These are phyloP conservation scores for Hibiscus tridactylites DNA, from an alignment of 345 rosid genomes.

Conservation along the genomic window DNA sequence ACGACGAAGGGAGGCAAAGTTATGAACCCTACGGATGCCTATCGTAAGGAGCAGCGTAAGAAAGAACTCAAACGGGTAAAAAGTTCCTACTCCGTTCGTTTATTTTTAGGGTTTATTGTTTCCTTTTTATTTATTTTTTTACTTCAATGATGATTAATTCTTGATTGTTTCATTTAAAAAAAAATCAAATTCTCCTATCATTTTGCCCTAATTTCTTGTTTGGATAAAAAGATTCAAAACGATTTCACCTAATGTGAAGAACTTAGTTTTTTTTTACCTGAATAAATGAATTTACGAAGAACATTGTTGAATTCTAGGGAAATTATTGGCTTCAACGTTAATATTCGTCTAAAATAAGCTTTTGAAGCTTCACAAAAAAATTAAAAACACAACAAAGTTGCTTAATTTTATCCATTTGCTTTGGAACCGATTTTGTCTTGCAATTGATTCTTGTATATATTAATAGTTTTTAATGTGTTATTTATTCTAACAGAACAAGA, in stretches of 20 bases:
- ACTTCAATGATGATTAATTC: not conserved
- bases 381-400: not conserved
- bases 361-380: not conserved
- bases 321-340: not conserved
- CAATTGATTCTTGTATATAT: not conserved
- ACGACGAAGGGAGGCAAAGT: constrained; percentile 96
- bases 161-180: not conserved
- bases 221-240: not conserved
- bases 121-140: not conserved
- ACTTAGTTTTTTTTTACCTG: not conserved
- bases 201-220: constrained; percentile 4
- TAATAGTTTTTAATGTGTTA: not conserved
- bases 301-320: not conserved
- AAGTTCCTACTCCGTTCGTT: not conserved
- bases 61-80: constrained; percentile 77
- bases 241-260: not conserved
- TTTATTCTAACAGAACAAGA: constrained; percentile 65
- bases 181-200: not conserved
- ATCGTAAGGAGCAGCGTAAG: constrained; percentile 91
- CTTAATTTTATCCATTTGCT: not conserved
- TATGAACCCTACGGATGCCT: constrained; percentile 98
- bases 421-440: not conserved
- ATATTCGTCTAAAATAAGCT: not conserved
- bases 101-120: not conserved
- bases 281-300: not conserved